phyloP scores from a whole-genome alignment of 129 eudicot genomes.

The Escallonia rubra region DNA sequence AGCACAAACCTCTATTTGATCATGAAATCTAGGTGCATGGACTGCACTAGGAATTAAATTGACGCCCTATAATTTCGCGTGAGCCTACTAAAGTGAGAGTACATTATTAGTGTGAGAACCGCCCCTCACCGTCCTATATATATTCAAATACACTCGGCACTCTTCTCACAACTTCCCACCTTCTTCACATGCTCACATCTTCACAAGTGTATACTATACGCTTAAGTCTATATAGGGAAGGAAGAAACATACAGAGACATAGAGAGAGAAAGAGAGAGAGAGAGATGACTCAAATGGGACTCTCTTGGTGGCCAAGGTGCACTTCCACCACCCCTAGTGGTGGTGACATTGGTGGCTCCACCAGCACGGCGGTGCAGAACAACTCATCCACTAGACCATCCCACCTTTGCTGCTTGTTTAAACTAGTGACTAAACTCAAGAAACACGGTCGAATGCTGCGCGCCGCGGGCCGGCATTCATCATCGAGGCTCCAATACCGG shows the following conservation, averaged over 20 bases:
- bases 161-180: too few relatives aligned
- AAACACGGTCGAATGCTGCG: not conserved
- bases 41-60: too few relatives aligned
- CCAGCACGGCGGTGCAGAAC: not conserved
- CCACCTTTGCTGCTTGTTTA: conserved; percentile 4
- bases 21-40: too few relatives aligned
- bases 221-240: too few relatives aligned
- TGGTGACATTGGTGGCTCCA: not conserved
- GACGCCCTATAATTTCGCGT: too few relatives aligned
- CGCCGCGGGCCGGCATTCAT: not conserved
- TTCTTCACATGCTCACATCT: too few relatives aligned
- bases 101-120: too few relatives aligned
- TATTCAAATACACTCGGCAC: too few relatives aligned
- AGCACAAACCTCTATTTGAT: too few relatives aligned
- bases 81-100: too few relatives aligned
- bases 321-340: not conserved
- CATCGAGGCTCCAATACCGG: not conserved
- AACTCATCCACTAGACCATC: not conserved
- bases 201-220: too few relatives aligned
- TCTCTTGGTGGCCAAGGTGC: not conserved
- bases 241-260: not conserved
- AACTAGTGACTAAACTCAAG: not conserved
- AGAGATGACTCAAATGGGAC: not conserved
- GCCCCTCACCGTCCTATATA: too few relatives aligned
- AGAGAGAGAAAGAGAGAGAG: not conserved